Evolutionary conservation across 371 early-diverging fungal genomes (phyloP), one percentile per base, ranked within the genome.

Genomic region (Globomyces sp.): DNA sequence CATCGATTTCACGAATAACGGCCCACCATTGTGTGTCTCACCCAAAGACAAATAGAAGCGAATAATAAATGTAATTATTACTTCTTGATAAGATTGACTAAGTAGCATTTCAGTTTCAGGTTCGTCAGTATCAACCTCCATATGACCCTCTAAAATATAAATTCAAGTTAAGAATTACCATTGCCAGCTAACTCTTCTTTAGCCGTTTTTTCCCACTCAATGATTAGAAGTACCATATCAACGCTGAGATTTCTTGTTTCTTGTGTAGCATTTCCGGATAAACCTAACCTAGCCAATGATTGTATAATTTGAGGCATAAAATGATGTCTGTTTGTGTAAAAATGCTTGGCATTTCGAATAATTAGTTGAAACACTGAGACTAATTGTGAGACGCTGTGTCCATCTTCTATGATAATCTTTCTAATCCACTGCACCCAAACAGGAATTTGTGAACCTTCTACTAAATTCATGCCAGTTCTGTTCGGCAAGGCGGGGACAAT

Each of bases 261-360:
- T 0, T 88, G 80, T 2, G 92, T 92, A 0, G 93, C 87, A 64
- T 83, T 93, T 63, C 89, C 87, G 0, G 92, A 80, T 9, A 96
- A 73, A 37, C 94, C 94, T 66, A 99, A 84, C 63, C 89, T 92
- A 13, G 92, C 80, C 44, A 99, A 71, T 0, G 92, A 87, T 5
- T 87, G 86, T 8, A 94, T 88, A 52, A 98, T 90, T 42, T 92
- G 91, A 5, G 92, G 89, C 43, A 94, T 82, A 70, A 99, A 96
- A 66, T 93, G 90, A 60, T 90, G 88, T 2, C 95, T 85, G 64
- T 85, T 87, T 41, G 89, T 87, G 74, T 90, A 97, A 73, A 96
- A 98, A 42, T 93, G 75, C 46, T 92, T 91, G 0, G 92, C 82
- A 49, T 96, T 94, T 2, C 92, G 87, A 0, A 94, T 88, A n/a